phyloP scores from a whole-genome alignment of 176 grass and related monocot genomes.

The Carex parvula region DNA sequence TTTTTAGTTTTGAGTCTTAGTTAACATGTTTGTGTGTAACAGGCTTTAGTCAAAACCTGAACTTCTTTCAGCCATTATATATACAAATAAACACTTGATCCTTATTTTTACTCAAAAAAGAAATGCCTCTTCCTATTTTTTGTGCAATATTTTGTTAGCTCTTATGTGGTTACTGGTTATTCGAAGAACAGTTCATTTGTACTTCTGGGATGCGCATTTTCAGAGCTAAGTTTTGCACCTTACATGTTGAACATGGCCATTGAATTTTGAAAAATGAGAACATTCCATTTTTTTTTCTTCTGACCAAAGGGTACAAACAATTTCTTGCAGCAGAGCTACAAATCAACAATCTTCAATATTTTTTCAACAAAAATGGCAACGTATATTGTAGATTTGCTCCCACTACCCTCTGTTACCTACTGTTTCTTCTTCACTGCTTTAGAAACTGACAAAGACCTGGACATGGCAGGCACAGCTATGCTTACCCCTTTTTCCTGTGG shows the following conservation, averaged over 20 bases:
- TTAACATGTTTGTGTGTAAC: no score
- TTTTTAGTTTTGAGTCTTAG: no score
- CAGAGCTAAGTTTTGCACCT: neutral
- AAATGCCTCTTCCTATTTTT: no score
- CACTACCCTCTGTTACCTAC: slow-evolving; percentile 35
- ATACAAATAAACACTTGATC: no score
- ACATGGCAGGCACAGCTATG: slow-evolving; percentile 21
- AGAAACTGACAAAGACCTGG: slow-evolving; percentile 41
- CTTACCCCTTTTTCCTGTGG: slow-evolving; percentile 1
- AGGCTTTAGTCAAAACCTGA: no score
- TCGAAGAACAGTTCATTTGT: neutral
- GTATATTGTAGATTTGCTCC: slow-evolving; percentile 44
- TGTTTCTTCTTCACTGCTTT: slow-evolving; percentile 34
- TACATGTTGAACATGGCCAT: neutral
- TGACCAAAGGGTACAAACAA: neutral
- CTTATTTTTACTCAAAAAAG: no score
- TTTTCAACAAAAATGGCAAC: slow-evolving; percentile 12
- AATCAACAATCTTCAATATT: neutral
- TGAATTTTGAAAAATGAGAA: neutral
- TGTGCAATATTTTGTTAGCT: neutral
- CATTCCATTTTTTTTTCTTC: neutral
- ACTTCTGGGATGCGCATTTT: neutral
- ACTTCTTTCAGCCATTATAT: no score
- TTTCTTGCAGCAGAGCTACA: slow-evolving; percentile 1
- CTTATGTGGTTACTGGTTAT: neutral